These are phyloP conservation scores for Endotrypanum monterogeii DNA, from an alignment of 208 protist species.

Conservation along the genomic window DNA sequence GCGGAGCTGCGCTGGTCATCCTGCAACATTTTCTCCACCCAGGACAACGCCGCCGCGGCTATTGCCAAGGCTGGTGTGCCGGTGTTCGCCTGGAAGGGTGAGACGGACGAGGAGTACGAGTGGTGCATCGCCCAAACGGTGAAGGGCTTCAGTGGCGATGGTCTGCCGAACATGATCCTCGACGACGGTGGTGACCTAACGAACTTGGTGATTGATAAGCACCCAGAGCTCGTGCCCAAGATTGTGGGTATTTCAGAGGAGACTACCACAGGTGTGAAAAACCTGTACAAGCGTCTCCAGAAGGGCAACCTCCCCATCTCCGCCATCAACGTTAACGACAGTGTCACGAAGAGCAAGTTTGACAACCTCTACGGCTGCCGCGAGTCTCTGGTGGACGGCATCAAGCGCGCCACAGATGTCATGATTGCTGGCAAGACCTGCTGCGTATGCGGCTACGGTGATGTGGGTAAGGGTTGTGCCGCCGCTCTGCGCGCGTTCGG, in stretches of 20 bases:
- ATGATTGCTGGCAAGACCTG: conserved; percentile 99
- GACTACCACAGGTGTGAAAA: conserved; percentile 99
- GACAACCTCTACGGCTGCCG: conserved; percentile 99
- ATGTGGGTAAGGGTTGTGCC: conserved; percentile 99
- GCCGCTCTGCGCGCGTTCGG: conserved; percentile 95
- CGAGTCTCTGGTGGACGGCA: conserved; percentile 99
- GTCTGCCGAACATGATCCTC: conserved; percentile 97
- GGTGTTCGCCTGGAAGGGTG: conserved; percentile 99
- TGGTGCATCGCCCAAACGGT: conserved; percentile 97
- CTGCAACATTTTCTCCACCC: conserved; percentile 99
- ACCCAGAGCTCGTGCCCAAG: conserved; percentile 91
- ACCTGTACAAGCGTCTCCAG: conserved; percentile 97
- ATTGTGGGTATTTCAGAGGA: conserved; percentile 99
- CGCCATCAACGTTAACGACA: conserved; percentile 99
- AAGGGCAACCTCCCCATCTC: conserved; percentile 96
- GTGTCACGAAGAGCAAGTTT: conserved; percentile 99
- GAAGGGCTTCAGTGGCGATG: conserved; percentile 87
- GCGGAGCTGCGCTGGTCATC: conserved; percentile 97
- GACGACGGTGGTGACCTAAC: conserved; percentile 99
- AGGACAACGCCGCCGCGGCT: conserved; percentile 90
- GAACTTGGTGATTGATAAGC: conserved; percentile 96
- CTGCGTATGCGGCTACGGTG: conserved; percentile 98
- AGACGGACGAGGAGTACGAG: conserved; percentile 99
- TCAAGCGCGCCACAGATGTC: conserved; percentile 99
- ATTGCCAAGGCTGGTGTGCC: conserved; percentile 92